Percentiles rank a stretch among this genome's conserved stretches.
phyloP scores from a whole-genome alignment of 768 basidiomycete species.

The Lactarius pseudohatsudake region DNA sequence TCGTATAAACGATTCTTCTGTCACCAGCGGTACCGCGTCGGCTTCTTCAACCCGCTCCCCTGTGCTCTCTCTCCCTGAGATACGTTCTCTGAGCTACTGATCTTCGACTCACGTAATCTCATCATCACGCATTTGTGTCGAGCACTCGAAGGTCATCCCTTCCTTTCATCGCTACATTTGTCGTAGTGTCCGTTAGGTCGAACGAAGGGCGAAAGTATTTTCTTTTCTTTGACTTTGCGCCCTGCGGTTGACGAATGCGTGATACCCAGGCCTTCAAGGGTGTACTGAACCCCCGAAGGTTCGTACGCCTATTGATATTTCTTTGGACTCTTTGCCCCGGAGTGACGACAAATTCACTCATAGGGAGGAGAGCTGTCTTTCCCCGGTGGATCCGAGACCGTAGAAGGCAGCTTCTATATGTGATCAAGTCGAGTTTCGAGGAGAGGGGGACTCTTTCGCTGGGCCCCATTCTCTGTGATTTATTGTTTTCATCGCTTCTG shows the following conservation, averaged over 20 bases:
- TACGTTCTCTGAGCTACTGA: neutral
- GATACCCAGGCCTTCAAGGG: neutral
- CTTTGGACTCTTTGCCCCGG: neutral
- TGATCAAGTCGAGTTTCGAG: neutral
- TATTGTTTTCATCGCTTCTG: neutral
- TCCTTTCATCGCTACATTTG: too few species aligned
- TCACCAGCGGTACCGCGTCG: neutral
- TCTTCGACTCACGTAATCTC: neutral
- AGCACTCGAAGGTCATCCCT: neutral
- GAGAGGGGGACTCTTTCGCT: neutral
- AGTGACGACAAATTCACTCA: neutral
- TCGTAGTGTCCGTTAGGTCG: too few species aligned
- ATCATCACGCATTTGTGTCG: neutral
- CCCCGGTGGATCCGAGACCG: neutral
- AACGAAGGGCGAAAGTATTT: too few species aligned
- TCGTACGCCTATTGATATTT: neutral
- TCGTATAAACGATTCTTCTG: conserved; percentile 2
- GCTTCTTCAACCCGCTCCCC: neutral
- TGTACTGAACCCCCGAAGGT: neutral
- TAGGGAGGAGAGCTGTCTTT: neutral
- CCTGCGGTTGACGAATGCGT: neutral
- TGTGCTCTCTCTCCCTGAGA: neutral
- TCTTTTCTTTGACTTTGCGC: neutral
- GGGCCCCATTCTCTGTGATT: neutral
- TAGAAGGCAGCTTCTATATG: neutral